Evolutionary conservation across 257 asterid genomes (phyloP).

Genomic region (Solanum peruvianum): DNA sequence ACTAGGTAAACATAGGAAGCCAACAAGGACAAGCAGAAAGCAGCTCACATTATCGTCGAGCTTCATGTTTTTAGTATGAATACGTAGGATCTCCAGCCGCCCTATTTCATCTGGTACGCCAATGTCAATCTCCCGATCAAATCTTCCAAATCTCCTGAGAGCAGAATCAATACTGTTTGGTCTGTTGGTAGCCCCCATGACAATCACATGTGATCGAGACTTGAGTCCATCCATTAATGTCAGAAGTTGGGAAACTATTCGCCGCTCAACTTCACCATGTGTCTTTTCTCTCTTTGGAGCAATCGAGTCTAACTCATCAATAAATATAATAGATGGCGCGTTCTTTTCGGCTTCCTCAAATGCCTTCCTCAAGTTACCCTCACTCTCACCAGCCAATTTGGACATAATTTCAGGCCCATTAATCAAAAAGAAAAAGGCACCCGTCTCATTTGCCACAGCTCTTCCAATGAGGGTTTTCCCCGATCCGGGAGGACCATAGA

Average conservation of each 20-base stretch:
- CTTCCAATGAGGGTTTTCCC: constrained; percentile 85
- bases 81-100: constrained; percentile 82
- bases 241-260: constrained; percentile 91
- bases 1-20: background rate
- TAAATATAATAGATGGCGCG: constrained; percentile 80
- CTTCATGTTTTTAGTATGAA: constrained; percentile 95
- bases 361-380: constrained; percentile 86
- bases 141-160: constrained; percentile 83
- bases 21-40: background rate
- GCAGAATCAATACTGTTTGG: constrained; percentile 96
- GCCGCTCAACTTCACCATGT: constrained; percentile 88
- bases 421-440: constrained; percentile 84
- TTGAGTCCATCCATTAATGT: constrained; percentile 97
- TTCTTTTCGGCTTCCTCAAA: constrained; percentile 93
- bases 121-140: constrained; percentile 86
- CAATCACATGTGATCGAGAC: constrained; percentile 80
- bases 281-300: constrained; percentile 97
- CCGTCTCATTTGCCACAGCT: constrained; percentile 92
- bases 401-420: constrained; percentile 94
- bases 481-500: constrained; percentile 85
- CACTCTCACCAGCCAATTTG: constrained; percentile 91
- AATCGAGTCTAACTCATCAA: constrained; percentile 84
- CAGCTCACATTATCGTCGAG: constrained; percentile 67
- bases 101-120: constrained; percentile 97
- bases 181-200: constrained; percentile 84